These are phyloP conservation scores for Blakeslea trispora DNA, from an alignment of 371 early-diverging fungal genomes.

Conservation along the genomic window DNA sequence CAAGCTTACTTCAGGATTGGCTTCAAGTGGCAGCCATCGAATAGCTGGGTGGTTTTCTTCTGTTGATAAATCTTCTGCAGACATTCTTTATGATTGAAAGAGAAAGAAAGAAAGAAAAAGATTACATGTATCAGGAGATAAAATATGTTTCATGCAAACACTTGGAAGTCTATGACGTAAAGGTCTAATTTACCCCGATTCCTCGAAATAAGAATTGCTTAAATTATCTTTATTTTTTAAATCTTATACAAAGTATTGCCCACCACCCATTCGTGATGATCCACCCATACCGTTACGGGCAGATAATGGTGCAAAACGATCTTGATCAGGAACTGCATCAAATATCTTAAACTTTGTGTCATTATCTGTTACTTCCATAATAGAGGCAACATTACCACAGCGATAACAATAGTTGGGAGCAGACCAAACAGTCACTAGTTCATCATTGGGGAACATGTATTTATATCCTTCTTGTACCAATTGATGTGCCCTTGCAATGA, in stretches of 20 bases:
- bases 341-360: conserved; percentile 92
- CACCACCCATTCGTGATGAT: conserved; percentile 36
- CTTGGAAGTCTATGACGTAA: no score
- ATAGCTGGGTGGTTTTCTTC: conserved; percentile 3
- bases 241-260: conserved; percentile 50
- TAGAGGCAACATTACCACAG: conserved; percentile 98
- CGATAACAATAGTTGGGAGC: conserved; percentile 99
- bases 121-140: not conserved
- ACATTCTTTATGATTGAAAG: not conserved
- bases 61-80: not conserved
- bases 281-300: conserved; percentile 26
- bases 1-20: conserved; percentile 72
- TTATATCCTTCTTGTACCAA: conserved; percentile 98
- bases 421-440: conserved; percentile 99
- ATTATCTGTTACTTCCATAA: conserved; percentile 91
- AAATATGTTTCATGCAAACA: no score
- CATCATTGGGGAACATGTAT: conserved; percentile 95
- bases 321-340: conserved; percentile 92
- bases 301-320: conserved; percentile 50
- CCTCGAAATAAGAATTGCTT: no score
- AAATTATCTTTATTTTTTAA: not conserved
- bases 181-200: no score
- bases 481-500: conserved; percentile 99
- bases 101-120: not conserved
- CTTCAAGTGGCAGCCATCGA: conserved; percentile 82